Percentiles rank a stretch among this genome's conserved stretches.
phyloP scores from a whole-genome alignment of 176 grass and related monocot genomes.

The Carex cristatella region DNA sequence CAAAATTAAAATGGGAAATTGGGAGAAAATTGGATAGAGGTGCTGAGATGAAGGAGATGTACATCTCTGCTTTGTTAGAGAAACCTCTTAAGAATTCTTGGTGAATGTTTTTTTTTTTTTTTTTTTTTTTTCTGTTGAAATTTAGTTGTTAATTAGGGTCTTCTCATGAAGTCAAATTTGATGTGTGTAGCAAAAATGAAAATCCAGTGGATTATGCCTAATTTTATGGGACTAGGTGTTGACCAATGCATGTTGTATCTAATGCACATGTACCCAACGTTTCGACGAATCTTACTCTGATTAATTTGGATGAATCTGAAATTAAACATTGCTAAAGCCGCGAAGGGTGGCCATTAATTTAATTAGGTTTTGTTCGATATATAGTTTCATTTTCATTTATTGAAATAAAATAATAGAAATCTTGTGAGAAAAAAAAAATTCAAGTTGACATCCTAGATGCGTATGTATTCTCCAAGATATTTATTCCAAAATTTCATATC shows the following conservation, averaged over 20 bases:
- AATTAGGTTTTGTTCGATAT: too few species aligned
- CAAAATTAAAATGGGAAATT: slow-evolving; percentile 30
- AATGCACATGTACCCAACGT: neutral
- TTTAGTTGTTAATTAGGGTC: too few species aligned
- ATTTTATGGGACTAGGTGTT: neutral
- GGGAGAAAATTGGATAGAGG: slow-evolving; percentile 44
- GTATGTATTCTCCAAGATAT: too few species aligned
- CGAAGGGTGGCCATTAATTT: too few species aligned
- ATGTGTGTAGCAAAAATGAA: neutral
- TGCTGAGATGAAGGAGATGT: slow-evolving; percentile 36
- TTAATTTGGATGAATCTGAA: too few species aligned
- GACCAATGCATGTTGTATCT: neutral
- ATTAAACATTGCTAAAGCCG: too few species aligned
- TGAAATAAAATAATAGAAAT: too few species aligned
- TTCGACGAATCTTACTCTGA: too few species aligned
- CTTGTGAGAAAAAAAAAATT: too few species aligned
- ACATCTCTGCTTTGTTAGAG: slow-evolving; percentile 44
- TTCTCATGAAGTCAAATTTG: neutral
- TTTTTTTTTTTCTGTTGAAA: neutral
- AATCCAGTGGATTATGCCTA: neutral
- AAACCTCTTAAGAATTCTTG: slow-evolving; percentile 46
- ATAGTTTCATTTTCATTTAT: too few species aligned
- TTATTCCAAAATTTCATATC: too few species aligned
- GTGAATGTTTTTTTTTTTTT: neutral
- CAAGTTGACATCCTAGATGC: too few species aligned